Evolutionary conservation across 208 protist species (phyloP), one percentile per base, ranked within the genome.

Genomic region (Paratrypanosoma confusum): DNA sequence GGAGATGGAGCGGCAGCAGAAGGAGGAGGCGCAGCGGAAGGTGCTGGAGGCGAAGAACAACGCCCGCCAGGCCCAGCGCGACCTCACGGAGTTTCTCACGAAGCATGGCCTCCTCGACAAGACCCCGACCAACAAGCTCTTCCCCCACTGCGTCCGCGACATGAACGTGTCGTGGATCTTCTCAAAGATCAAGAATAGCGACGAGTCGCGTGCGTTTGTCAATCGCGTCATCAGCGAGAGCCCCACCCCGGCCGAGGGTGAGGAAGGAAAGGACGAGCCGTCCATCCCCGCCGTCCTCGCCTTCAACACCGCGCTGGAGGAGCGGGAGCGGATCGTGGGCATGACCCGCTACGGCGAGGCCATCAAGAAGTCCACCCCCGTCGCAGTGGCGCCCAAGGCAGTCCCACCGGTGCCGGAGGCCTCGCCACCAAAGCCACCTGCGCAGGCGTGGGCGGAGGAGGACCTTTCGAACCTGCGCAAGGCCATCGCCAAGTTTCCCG

Each of bases 401-500:
- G 39, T 27, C 6, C n/a, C n/a, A n/a, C n/a, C n/a, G n/a, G n/a
- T n/a, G n/a, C n/a, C n/a, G n/a, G 57, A 51, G 17, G 37, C 39
- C 20, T 20, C 38, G 7, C 33, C 41, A 11, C 34, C 22, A 22
- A 46, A n/a, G 24, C 39, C 55, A 13, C 24, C 50, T 4, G 5
- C 47, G 7, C 46, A 23, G 3, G 63, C 67, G 35, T 97, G 94
- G 95, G 87, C 72, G 5, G 74, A 95, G 8, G 83, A 96, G 1
- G 94, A 97, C 53, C 71, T 96, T 14, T 44, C 58, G 18, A 70
- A 83, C n/a, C 72, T 98, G 22, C 76, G 93, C 39, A 97, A 97
- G 63, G 94, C 87, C 4, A 91, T 81, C 5, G 77, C 78, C 21
- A 95, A 95, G 57, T 98, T 78, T 55, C 96, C 95, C 14, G 81